Conservation (phyloP, 75 land plant species). For the Picea sitchensis region DNA sequence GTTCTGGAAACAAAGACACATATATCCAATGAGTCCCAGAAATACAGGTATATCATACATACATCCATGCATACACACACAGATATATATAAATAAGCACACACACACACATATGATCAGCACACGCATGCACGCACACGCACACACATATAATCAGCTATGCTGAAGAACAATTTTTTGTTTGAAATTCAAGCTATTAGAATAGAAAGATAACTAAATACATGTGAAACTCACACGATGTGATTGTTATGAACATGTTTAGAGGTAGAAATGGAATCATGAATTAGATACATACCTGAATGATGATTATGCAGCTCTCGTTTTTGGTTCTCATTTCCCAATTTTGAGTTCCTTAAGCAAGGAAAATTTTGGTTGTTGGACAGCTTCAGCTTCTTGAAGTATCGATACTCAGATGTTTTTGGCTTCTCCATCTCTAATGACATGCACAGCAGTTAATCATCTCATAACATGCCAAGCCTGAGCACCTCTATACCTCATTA, state of each 20-base stretch:
- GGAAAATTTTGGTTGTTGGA: not conserved
- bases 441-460: not conserved
- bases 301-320: not conserved
- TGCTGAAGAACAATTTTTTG: not conserved
- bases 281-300: not conserved
- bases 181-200: not conserved
- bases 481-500: not conserved
- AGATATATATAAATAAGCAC: too few relatives aligned
- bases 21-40: too few relatives aligned
- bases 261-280: not conserved
- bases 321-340: not conserved
- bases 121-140: too few relatives aligned
- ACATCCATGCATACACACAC: too few relatives aligned
- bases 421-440: conserved; percentile 3
- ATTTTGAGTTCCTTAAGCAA: not conserved
- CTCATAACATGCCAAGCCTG: not conserved
- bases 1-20: too few relatives aligned
- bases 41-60: too few relatives aligned
- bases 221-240: not conserved
- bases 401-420: conserved; percentile 2
- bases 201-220: not conserved
- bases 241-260: not conserved
- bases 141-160: not conserved
- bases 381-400: conserved; percentile 2
- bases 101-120: too few relatives aligned